Base-by-base conservation (phyloP, 164 flowering plant genomes). In the Nymphaea colorata region DNA sequence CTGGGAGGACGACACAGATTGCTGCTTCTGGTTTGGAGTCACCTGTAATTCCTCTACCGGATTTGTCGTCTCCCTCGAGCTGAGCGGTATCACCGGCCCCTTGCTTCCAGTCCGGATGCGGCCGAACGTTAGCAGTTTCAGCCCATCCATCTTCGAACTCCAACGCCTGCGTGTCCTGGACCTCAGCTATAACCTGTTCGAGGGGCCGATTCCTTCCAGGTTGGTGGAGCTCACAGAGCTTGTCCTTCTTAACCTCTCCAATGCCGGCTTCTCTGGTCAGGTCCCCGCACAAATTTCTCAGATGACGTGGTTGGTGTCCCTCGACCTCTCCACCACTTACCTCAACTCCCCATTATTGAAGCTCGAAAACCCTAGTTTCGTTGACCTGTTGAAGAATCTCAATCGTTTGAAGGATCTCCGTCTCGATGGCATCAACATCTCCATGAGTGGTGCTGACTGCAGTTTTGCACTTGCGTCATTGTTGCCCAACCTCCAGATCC, bases 141-240 rank as follows among this genome's bases (percentile, higher is more conserved):
- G 12, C 12, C 14, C 57, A 10, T 51, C 14, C 57, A 10, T 64
- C 43, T 64, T 64, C 43, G 17, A 64, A 6, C n/a, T 64, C n/a
- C 43, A 5, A 12, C 43, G 69, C 42, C 78, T 75, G 47, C 67
- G 42, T 42, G 57, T 36, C 36, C 82, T 79, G 5, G 67, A 68
- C 17, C 76, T 79, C 16, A 61, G 76, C 2, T 47, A 79, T 44
- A 2, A 73, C 75, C 73, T 77, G 73, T 68, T 70, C 17, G 11
- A 44, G 44, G 69, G 74, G 36, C 67, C 41, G 12, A 74, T 80
- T 11, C 77, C 83, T 0, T 43, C 73, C 5, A 51, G 42, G 7
- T 2, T 80, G 6, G 70, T 66, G 0, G 66, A 42, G 15, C 77
- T 80, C 43, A 42, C 51, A 6, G 44, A 55, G 15, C 62, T 76